Evolutionary conservation across 129 eudicot species (phyloP).

Genomic region (Kitagawia praeruptora): DNA sequence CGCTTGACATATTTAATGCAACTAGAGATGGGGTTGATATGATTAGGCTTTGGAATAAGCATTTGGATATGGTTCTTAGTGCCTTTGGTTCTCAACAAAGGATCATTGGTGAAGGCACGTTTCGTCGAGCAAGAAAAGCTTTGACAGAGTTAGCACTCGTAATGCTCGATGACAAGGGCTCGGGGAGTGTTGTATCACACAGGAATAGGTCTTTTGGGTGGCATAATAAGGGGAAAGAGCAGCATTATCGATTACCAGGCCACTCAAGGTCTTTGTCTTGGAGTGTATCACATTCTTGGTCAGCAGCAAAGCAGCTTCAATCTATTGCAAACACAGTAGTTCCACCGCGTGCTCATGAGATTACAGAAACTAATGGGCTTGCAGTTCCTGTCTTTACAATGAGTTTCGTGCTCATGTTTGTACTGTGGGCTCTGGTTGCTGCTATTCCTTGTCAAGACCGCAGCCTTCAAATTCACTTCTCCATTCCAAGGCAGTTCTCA

Average conservation of each 20-base stretch:
- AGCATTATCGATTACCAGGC: conserved; percentile 38
- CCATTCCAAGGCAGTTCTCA: conserved; percentile 50
- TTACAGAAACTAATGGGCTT: conserved; percentile 37
- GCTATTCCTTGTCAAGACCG: conserved; percentile 93
- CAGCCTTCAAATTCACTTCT: conserved; percentile 47
- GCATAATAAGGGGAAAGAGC: conserved; percentile 44
- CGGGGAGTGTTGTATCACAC: conserved; percentile 47
- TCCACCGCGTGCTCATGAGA: conserved; percentile 53
- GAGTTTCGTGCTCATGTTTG: conserved; percentile 68
- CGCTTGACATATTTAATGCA: conserved; percentile 78
- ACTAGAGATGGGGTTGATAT: conserved; percentile 73
- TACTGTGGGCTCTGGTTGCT: conserved; percentile 74
- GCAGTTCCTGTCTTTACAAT: conserved; percentile 56
- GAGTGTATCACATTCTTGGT: conserved; percentile 86
- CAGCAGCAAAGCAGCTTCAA: conserved; percentile 82
- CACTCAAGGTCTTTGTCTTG: conserved; percentile 78
- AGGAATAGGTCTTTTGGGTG: conserved; percentile 69
- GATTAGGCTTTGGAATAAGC: conserved; percentile 62
- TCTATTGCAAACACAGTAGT: conserved; percentile 45
- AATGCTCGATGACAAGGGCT: conserved; percentile 63
- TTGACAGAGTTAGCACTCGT: conserved; percentile 64
- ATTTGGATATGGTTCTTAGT: conserved; percentile 50
- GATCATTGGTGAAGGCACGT: conserved; percentile 54
- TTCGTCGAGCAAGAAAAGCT: conserved; percentile 74
- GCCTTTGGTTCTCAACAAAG: conserved; percentile 51